Evolutionary conservation across 495 filamentous ascomycete species (phyloP).

Genomic region (Lasiosphaeria hispida): DNA sequence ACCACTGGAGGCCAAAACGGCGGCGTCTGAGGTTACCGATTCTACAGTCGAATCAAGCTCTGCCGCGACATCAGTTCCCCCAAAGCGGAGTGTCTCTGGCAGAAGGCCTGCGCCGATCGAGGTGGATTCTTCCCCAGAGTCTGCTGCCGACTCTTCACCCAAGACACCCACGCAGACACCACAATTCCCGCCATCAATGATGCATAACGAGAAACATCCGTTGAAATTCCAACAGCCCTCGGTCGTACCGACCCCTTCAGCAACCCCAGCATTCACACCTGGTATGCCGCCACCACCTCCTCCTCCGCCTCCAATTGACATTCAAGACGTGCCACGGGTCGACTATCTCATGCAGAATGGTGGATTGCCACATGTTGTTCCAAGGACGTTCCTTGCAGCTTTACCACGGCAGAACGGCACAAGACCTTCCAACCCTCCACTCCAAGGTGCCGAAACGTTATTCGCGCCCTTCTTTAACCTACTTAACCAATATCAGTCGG

Average conservation of each 20-base stretch:
- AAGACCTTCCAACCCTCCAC: constrained; percentile 49
- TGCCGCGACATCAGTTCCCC: constrained; percentile 61
- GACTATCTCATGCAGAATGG: constrained; percentile 89
- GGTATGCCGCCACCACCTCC: constrained; percentile 65
- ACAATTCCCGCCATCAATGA: constrained; percentile 42
- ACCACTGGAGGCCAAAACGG: constrained; percentile 5
- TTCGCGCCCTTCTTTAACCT: constrained; percentile 78
- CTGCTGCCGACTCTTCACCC: constrained; percentile 54
- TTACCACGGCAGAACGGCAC: constrained; percentile 49
- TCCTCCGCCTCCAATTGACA: constrained; percentile 69
- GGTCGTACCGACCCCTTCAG: constrained; percentile 40
- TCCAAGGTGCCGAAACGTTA: constrained; percentile 60
- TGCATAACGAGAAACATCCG: constrained; percentile 33
- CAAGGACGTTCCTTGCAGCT: constrained; percentile 61
- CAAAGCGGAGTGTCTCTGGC: constrained; percentile 50
- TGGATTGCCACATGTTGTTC: constrained; percentile 64
- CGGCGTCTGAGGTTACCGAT: constrained; percentile 20
- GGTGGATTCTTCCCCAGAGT: constrained; percentile 44
- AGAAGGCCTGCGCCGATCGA: constrained; percentile 35
- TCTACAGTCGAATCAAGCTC: constrained; percentile 31
- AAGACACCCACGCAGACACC: constrained; percentile 55
- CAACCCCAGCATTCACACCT: constrained; percentile 30
- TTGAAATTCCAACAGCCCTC: constrained; percentile 18
- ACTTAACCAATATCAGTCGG: constrained; percentile 79
- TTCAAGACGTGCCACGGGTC: constrained; percentile 64